Percentiles rank a stretch among this genome's conserved stretches.
phyloP scores from a whole-genome alignment of 306 rosid species.

The Castanea crenata region DNA sequence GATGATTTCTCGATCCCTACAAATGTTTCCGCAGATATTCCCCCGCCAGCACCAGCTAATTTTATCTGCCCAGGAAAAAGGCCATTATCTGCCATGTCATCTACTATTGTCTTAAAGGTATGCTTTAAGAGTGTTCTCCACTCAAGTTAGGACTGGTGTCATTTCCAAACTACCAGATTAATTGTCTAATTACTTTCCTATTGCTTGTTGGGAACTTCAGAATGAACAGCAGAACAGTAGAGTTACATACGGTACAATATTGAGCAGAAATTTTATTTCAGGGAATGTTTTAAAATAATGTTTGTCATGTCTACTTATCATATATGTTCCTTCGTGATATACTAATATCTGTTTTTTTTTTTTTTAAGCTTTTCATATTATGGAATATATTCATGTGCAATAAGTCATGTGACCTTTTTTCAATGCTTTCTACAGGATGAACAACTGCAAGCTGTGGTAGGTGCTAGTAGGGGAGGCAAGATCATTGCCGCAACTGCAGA shows the following conservation, averaged over 20 bases:
- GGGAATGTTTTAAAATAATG: not conserved
- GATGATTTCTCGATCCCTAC: slow-evolving; percentile 67
- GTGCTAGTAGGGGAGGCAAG: slow-evolving; percentile 74
- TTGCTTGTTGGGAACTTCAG: not conserved
- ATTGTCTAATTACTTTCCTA: not conserved
- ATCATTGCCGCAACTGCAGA: slow-evolving; percentile 67
- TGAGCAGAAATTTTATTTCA: not conserved
- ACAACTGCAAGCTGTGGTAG: slow-evolving; percentile 62
- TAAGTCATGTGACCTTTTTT: not conserved
- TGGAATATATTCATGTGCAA: not conserved
- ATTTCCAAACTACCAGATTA: too few species aligned
- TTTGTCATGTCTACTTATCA: not conserved
- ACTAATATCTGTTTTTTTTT: too few species aligned
- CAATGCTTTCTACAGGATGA: slow-evolving; percentile 44
- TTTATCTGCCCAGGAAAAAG: slow-evolving; percentile 52
- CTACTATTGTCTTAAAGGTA: too few species aligned
- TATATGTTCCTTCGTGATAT: too few species aligned
- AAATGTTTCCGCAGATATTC: slow-evolving; percentile 41
- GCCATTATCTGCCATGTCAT: too few species aligned
- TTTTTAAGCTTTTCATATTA: not conserved
- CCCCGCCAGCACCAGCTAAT: slow-evolving; percentile 74
- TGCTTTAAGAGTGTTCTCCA: too few species aligned
- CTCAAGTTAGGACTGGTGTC: too few species aligned
- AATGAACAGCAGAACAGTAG: not conserved
- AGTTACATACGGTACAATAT: not conserved